Evolutionary conservation across 1,139 yeast species (phyloP).

Genomic region (Candida frijolesensis): DNA sequence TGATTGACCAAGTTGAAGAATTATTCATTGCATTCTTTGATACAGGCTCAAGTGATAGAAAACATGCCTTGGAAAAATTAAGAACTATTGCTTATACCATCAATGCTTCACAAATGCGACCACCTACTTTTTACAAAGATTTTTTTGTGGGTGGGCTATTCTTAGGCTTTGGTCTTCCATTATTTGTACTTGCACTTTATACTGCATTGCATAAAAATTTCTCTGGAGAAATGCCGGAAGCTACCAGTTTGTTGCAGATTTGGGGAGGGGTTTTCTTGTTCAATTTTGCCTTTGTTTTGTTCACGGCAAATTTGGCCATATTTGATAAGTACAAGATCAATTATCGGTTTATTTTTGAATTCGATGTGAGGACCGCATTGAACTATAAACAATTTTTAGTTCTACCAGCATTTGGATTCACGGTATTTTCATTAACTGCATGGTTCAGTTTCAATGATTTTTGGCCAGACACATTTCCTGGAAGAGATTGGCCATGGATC

Average conservation of each 20-base stretch:
- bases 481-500: slow-evolving; percentile 81
- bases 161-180: slow-evolving; percentile 71
- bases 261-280: slow-evolving; percentile 90
- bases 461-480: slow-evolving; percentile 63
- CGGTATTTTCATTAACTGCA: slow-evolving; percentile 57
- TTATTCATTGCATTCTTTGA: slow-evolving; percentile 70
- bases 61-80: slow-evolving; percentile 72
- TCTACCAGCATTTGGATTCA: slow-evolving; percentile 61
- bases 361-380: slow-evolving; percentile 70
- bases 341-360: slow-evolving; percentile 90
- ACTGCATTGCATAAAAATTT: slow-evolving; percentile 48
- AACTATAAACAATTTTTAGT: slow-evolving; percentile 66
- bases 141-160: slow-evolving; percentile 64
- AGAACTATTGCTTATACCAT: slow-evolving; percentile 51
- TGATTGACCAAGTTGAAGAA: slow-evolving; percentile 66
- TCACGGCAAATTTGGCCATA: slow-evolving; percentile 68
- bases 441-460: slow-evolving; percentile 78
- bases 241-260: slow-evolving; percentile 67
- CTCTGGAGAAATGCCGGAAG: slow-evolving; percentile 48
- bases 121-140: slow-evolving; percentile 37
- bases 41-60: slow-evolving; percentile 62
- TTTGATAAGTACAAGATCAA: slow-evolving; percentile 81
- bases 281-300: slow-evolving; percentile 58
- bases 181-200: slow-evolving; percentile 55
- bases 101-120: slow-evolving; percentile 32